Evolutionary conservation across 495 filamentous ascomycete genomes (phyloP), one percentile per base, ranked within the genome.

Genomic region (Daldinia bambusicola): DNA sequence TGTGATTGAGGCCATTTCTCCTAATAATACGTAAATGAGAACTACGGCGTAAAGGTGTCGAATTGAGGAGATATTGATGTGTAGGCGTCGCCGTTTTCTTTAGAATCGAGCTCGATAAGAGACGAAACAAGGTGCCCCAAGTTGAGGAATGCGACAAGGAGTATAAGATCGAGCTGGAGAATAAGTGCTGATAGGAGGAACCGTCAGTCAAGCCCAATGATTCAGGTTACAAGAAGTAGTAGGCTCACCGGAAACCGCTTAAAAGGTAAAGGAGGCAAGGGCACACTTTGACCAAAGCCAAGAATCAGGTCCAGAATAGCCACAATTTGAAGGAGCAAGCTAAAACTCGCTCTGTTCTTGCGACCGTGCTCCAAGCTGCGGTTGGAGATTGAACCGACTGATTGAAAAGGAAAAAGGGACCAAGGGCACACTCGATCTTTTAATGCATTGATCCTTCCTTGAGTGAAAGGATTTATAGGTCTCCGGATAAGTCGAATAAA

Each of bases 1-100:
- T 13, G 26, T 55, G 38, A 56, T 66, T 37, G 70, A 69, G 40
- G 75, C 67, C 69, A 75, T 75, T 40, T 48, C 41, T 18, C 16
- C 56, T 56, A 43, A 51, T 51, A 43, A 51, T 60, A 55, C 31
- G 52, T 22, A 26, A 45, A 30, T 26, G 62, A 14, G 40, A 32
- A 34, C 50, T 20, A 30, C 38, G 26, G 57, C 6, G 36, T 38
- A 10, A 5, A 36, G 31, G 31, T 31, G 31, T 45, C 26, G 40
- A 60, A 56, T 41, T 4, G 45, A 43, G 30, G 34, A 60, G 41
- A 45, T 31, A 32, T 53, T 70, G 53, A 66, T 20, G 37, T 50
- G 67, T 65, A 61, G n/a, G 52, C 43, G 51, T 30, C 40, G 22
- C 43, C 37, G 61, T 58, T 26, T 26, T 26, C 31, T 26, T 65